Base-by-base conservation (phyloP, 495 filamentous ascomycete genomes). In the Penicillium riverlandense region DNA sequence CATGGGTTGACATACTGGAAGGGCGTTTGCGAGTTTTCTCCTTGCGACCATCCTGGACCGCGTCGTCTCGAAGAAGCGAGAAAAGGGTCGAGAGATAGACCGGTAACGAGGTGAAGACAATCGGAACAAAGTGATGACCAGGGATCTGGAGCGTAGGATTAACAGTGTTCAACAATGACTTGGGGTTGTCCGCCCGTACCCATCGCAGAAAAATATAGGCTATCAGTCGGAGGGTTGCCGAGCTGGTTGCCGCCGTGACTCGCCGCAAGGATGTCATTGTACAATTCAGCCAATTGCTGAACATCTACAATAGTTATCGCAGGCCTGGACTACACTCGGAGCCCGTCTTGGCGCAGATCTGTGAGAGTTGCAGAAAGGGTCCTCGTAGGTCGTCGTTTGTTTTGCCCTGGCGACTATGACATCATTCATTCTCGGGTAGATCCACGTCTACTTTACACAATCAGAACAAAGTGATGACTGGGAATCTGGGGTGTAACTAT, bases 151-250 rank as follows among this genome's bases (percentile, higher is more conserved):
- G 4, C 6, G 22, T 22, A 22, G 3, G 22, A 4, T 22, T 4
- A 22, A 4, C 22, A 22, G 4, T 22, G 22, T 4, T 22, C 22
- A 22, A 3, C 0, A 34, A 34, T 34, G 32, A 34, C n/a, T 5
- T 6, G 22, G 4, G 22, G 22, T 22, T 22, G 22, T 22, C 2
- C 22, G 22, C 2, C 3, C 70, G 50, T 72, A 95, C 89, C 89
- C 88, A 96, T 80, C 92, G 74, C 16, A 96, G 67, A 59, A 96
- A 96, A 44, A 90, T 51, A 57, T 84, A 92, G 43, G 76, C 69
- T 10, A 71, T 44, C 1, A 80, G 16, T 40, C 90, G 75, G 39
- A 95, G 54, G 2, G 55, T 57, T 1, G 74, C 46, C 8, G 89
- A 92, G 67, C 79, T 86, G 11, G 71, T 52, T 14, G 66, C 65